Evolutionary conservation across 371 early-diverging fungal species (phyloP), one percentile per base, ranked within the genome.

Genomic region (Apophysomyces ossiformis): DNA sequence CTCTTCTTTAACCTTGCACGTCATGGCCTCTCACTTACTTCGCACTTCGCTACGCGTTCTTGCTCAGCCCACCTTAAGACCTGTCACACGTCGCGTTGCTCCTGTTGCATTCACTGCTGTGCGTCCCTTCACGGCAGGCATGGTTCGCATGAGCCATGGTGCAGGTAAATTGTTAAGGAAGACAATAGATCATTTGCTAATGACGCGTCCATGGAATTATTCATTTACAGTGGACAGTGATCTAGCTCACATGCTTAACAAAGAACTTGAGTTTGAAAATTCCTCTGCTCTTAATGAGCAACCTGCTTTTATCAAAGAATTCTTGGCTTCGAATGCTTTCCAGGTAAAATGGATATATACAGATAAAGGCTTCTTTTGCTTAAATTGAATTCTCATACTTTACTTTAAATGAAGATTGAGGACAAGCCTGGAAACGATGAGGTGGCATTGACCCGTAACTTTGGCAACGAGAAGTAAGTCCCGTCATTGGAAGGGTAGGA

Each of bases 401-500:
- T 41, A 11, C 13, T 5, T 41, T 41, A 13, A 41, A 11, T 13
- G 13, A 37, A 93, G 90, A 81, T 98, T 77, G 88, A 91, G 44
- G 93, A 95, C 75, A 87, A 87, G 75, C 58, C 85, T 41, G 95
- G 95, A 41, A 76, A 87, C 21, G 93, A 92, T 75, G 93, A 94
- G 77, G 93, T 97, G 21, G 69, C 76, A 37, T 72, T 98, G 69
- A 85, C 87, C 26, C 89, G 96, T 69, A 90, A 88, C 60, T 95
- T 94, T 78, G 96, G 96, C 65, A 92, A 89, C 72, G 98, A 98
- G 82, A 92, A 89, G 92, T 93, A 85, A 74, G 86, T 32, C 46
- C n/a, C 36, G 46, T 7, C 4, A 46, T 32, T 44, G 16, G 16
- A 57, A 37, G 12, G 36, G 36, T 12, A 46, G 26, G 45, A 26